Conservation (phyloP, 2,329 filamentous ascomycete species). For the Curvularia eragrostidis region DNA sequence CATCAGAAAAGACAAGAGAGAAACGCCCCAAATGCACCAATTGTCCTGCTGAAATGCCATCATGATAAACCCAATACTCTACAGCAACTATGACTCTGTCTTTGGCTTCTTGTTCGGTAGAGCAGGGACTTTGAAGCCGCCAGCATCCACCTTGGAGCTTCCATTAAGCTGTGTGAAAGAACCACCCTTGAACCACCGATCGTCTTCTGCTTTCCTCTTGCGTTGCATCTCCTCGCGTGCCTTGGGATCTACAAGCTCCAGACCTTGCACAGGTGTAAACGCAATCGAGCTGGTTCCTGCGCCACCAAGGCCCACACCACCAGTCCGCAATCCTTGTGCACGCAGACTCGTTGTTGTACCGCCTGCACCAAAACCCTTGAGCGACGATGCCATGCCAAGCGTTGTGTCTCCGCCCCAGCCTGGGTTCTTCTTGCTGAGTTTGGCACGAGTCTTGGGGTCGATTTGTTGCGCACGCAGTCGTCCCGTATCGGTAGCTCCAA, state of each 20-base stretch:
- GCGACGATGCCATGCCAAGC: slow-evolving; percentile 64
- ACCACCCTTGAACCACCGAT: slow-evolving; percentile 96
- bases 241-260: slow-evolving; percentile 95
- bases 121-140: slow-evolving; percentile 82
- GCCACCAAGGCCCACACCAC: slow-evolving; percentile 75
- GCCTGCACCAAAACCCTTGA: slow-evolving; percentile 76
- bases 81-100: slow-evolving; percentile 18
- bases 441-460: slow-evolving; percentile 90
- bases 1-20: neutral
- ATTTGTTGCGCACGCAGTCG: slow-evolving; percentile 86
- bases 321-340: slow-evolving; percentile 78
- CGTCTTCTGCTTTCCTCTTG: slow-evolving; percentile 92
- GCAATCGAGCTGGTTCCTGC: slow-evolving; percentile 83
- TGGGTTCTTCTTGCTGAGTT: slow-evolving; percentile 92
- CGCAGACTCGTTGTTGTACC: slow-evolving; percentile 73
- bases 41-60: neutral
- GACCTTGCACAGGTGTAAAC: slow-evolving; percentile 92
- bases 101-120: slow-evolving; percentile 73
- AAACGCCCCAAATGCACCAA: neutral
- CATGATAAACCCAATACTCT: neutral
- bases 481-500: slow-evolving; percentile 87
- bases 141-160: slow-evolving; percentile 58
- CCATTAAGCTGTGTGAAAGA: slow-evolving; percentile 86
- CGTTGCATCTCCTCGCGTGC: slow-evolving; percentile 83
- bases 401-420: slow-evolving; percentile 83